A percentile compares a stretch with the other conserved stretches of the same genome.
Conservation (phyloP, 257 asterid species). For the Verbena officinalis region DNA sequence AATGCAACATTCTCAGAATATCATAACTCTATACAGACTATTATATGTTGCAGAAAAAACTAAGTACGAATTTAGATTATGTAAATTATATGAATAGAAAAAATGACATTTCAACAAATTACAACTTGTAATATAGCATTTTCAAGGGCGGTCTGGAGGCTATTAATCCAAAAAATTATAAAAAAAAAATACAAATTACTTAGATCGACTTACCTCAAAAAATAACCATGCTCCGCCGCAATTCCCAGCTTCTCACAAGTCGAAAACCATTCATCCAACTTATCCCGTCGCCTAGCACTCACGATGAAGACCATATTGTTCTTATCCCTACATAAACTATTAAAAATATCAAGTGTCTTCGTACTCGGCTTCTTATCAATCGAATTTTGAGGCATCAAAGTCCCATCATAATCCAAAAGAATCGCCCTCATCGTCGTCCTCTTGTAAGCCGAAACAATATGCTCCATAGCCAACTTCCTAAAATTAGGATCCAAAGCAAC, state of each 20-base stretch:
- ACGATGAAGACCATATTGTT: constrained; percentile 71
- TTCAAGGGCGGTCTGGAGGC: too few species aligned
- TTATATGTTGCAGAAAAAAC: too few species aligned
- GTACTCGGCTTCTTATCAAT: constrained; percentile 83
- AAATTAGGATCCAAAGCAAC: constrained; percentile 86
- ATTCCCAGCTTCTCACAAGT: constrained; percentile 75
- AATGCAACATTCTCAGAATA: too few species aligned
- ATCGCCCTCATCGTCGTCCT: constrained; percentile 70
- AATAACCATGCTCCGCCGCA: constrained; percentile 92
- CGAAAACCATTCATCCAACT: constrained; percentile 69
- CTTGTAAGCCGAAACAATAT: constrained; percentile 81
- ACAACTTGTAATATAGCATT: too few species aligned
- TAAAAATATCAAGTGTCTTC: constrained; percentile 63
- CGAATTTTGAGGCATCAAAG: constrained; percentile 83
- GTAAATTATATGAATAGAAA: too few species aligned
- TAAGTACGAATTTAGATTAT: too few species aligned
- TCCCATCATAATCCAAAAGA: constrained; percentile 85
- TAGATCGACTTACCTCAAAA: constrained; percentile 53
- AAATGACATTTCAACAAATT: too few species aligned
- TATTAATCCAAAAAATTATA: too few species aligned
- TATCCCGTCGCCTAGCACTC: constrained; percentile 62
- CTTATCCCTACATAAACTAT: constrained; percentile 65
- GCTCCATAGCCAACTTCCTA: constrained; percentile 82
- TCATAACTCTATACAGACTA: too few species aligned
- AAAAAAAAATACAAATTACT: not conserved